A percentile compares a stretch with the other conserved stretches of the same genome.
phyloP scores from a whole-genome alignment of 106 monocot species.

The Dendrobium chrysotoxum region DNA sequence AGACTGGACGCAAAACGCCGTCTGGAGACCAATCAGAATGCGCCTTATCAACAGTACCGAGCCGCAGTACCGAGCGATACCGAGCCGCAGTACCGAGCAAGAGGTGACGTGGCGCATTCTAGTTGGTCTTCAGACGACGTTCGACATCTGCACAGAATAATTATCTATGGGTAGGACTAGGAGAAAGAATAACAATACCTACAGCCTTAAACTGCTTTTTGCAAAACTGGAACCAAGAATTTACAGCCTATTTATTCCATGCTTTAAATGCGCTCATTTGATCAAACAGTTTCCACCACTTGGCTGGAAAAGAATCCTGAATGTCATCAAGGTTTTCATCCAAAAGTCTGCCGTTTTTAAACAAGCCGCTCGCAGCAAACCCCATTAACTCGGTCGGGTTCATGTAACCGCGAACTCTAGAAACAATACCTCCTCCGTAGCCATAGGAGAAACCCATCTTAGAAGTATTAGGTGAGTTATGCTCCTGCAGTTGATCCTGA shows the following conservation, averaged over 20 bases:
- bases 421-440: conserved; percentile 33
- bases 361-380: conserved; percentile 76
- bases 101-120: no score
- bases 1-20: no score
- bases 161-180: no score
- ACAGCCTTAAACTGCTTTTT: background rate
- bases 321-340: conserved; percentile 7
- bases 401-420: conserved; percentile 53
- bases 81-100: no score
- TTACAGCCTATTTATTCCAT: no score
- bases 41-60: no score
- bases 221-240: background rate
- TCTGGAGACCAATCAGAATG: no score
- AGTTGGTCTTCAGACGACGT: no score
- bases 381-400: conserved; percentile 81
- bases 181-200: background rate
- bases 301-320: conserved; percentile 19
- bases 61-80: no score
- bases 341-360: conserved; percentile 31
- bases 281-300: conserved; percentile 36
- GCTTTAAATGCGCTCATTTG: no score
- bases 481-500: background rate
- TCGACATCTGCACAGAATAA: no score
- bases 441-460: conserved; percentile 29
- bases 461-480: background rate